Evolutionary conservation across 371 early-diverging fungal species (phyloP).

Genomic region (Apophysomyces trapeziformis): DNA sequence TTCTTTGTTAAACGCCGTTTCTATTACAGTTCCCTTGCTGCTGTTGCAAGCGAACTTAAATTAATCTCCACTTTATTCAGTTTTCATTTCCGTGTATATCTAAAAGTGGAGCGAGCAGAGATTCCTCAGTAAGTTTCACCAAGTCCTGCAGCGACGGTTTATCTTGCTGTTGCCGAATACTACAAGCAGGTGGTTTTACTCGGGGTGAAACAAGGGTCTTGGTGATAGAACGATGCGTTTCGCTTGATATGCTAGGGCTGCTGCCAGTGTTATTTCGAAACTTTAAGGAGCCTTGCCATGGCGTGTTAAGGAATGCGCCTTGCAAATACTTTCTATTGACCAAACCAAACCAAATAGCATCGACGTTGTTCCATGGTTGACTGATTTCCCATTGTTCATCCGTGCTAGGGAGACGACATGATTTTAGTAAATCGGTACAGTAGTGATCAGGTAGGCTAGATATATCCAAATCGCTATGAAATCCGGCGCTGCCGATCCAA

Average conservation of each 20-base stretch:
- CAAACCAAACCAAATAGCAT: constrained; percentile 48
- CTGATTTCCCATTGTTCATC: constrained; percentile 27
- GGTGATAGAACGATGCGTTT: constrained; percentile 6
- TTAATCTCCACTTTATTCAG: no score
- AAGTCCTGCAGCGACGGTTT: constrained; percentile 15
- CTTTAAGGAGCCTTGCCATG: constrained; percentile 43
- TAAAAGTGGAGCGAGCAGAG: constrained; percentile 27
- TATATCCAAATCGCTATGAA: constrained; percentile 39
- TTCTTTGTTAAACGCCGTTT: no score
- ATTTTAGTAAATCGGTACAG: constrained; percentile 31
- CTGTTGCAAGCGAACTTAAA: no score
- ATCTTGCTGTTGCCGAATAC: constrained; percentile 23
- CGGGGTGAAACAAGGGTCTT: constrained; percentile 21
- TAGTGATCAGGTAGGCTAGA: constrained; percentile 49
- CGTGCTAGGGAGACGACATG: constrained; percentile 32
- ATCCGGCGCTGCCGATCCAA: constrained; percentile 62
- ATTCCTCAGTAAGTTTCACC: constrained; percentile 24
- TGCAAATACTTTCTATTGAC: constrained; percentile 28
- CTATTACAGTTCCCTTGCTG: no score
- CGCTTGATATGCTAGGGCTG: background rate
- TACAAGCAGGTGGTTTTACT: constrained; percentile 27
- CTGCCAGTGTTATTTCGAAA: constrained; percentile 17
- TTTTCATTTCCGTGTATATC: background rate
- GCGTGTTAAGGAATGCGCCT: constrained; percentile 27
- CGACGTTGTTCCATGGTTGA: constrained; percentile 33